Evolutionary conservation across 495 filamentous ascomycete species (phyloP).

Genomic region (Penicillium taxi): DNA sequence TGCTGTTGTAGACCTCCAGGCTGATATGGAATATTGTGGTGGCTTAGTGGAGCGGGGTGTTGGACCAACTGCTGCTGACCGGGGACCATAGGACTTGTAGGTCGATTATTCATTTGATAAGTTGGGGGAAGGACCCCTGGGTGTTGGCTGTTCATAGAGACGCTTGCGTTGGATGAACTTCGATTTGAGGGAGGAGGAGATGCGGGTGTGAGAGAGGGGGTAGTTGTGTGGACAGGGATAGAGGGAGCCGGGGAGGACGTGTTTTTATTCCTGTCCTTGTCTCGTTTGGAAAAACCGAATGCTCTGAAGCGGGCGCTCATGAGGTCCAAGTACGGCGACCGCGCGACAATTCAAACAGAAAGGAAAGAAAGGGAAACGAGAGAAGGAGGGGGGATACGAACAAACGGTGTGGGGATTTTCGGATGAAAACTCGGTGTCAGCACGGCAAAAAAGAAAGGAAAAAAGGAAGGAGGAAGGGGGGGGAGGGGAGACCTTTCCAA

Average conservation of each 20-base stretch:
- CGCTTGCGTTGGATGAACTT: slow-evolving; percentile 45
- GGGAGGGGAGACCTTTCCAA: slow-evolving; percentile 9
- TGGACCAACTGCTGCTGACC: slow-evolving; percentile 55
- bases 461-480: slow-evolving; percentile 7
- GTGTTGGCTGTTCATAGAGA: slow-evolving; percentile 38
- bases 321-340: slow-evolving; percentile 35
- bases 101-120: slow-evolving; percentile 57
- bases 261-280: slow-evolving; percentile 34
- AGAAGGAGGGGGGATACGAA: slow-evolving; percentile 14
- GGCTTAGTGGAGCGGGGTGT: slow-evolving; percentile 67
- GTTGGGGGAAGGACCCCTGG: slow-evolving; percentile 58
- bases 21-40: slow-evolving; percentile 40
- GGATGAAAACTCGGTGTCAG: slow-evolving; percentile 1
- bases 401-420: slow-evolving; percentile 4
- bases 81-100: slow-evolving; percentile 50
- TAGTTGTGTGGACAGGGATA: slow-evolving; percentile 16
- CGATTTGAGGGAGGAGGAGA: slow-evolving; percentile 33
- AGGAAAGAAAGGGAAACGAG: slow-evolving; percentile 8
- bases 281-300: slow-evolving; percentile 35
- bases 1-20: slow-evolving; percentile 41
- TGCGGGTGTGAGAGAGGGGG: slow-evolving; percentile 30
- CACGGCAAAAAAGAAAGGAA: slow-evolving; percentile 4
- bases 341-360: slow-evolving; percentile 10
- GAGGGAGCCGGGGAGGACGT: slow-evolving; percentile 9
- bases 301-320: slow-evolving; percentile 47